These are phyloP conservation scores for Hippophae rhamnoides DNA, from an alignment of 306 rosid species.

Conservation along the genomic window DNA sequence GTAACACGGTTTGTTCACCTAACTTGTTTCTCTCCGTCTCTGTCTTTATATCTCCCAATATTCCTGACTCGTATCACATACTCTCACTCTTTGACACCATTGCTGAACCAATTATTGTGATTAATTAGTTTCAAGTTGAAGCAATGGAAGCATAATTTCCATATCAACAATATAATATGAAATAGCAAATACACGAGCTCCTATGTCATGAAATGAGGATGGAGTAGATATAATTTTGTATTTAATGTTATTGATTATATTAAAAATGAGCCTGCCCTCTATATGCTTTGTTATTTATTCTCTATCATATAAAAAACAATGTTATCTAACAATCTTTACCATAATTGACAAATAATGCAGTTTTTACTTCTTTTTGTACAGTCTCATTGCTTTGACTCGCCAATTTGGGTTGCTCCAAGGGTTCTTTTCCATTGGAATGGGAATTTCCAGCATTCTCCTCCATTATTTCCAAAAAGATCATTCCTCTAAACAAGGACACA, in stretches of 20 bases:
- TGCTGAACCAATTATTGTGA: too few relatives aligned
- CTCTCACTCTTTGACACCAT: too few relatives aligned
- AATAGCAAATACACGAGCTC: too few relatives aligned
- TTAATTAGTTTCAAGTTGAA: too few relatives aligned
- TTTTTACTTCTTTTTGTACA: conserved; percentile 35
- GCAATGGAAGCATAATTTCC: too few relatives aligned
- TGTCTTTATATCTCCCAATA: too few relatives aligned
- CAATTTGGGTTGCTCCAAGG: conserved; percentile 39
- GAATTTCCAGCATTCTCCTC: conserved; percentile 44
- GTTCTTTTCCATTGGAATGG: conserved; percentile 40
- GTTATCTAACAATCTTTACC: conserved; percentile 39
- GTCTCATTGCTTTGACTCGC: conserved; percentile 40
- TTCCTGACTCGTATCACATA: too few relatives aligned
- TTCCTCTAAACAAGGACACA: conserved; percentile 18
- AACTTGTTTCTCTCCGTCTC: too few relatives aligned
- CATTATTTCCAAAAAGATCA: conserved; percentile 42
- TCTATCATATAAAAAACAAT: neutral
- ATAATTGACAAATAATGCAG: conserved; percentile 56
- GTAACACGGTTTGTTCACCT: too few relatives aligned
- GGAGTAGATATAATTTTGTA: neutral
- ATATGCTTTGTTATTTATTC: neutral
- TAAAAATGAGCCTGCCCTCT: too few relatives aligned
- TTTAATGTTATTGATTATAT: neutral
- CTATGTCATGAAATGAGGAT: neutral
- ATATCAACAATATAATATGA: too few relatives aligned